A percentile compares a stretch with the other conserved stretches of the same genome.
phyloP scores from a whole-genome alignment of 495 filamentous ascomycete species.

The Daldinia caldariorum region DNA sequence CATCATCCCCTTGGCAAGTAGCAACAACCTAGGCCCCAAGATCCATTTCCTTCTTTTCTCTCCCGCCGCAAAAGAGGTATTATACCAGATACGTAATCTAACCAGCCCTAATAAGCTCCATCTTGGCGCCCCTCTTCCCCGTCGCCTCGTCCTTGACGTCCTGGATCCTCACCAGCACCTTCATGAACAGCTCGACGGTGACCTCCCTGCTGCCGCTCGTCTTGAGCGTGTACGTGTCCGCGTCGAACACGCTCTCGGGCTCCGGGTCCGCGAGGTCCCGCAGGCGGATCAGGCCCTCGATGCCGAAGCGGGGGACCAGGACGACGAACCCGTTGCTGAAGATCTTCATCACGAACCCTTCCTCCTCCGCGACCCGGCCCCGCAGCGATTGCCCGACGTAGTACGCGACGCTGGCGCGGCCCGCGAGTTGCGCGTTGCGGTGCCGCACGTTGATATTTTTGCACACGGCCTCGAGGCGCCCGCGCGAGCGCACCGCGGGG shows the following conservation, averaged over 20 bases:
- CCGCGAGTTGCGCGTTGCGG: conserved; percentile 94
- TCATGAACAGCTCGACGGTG: conserved; percentile 84
- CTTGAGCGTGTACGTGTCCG: conserved; percentile 79
- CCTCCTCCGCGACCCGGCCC: conserved; percentile 81
- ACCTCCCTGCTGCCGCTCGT: conserved; percentile 64
- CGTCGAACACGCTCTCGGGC: conserved; percentile 81
- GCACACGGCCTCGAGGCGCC: conserved; percentile 90
- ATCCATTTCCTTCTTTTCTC: too few species aligned
- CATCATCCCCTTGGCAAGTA: too few species aligned
- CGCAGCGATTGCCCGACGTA: conserved; percentile 97
- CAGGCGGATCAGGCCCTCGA: conserved; percentile 88
- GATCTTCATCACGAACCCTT: conserved; percentile 95
- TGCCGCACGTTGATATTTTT: conserved; percentile 98
- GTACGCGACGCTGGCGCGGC: conserved; percentile 91
- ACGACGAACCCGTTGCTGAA: conserved; percentile 97
- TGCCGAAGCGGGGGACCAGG: conserved; percentile 93
- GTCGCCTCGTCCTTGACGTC: conserved; percentile 93
- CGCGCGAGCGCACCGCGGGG: conserved; percentile 76
- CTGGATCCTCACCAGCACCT: conserved; percentile 84
- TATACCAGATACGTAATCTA: not conserved
- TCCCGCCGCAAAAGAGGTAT: too few species aligned
- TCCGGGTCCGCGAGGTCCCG: conserved; percentile 81
- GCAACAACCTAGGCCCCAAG: too few species aligned
- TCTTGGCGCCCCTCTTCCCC: conserved; percentile 88
- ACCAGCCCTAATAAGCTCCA: conserved; percentile 64